phyloP scores from a whole-genome alignment of 208 protist species.

The Zelonia costaricensis region DNA sequence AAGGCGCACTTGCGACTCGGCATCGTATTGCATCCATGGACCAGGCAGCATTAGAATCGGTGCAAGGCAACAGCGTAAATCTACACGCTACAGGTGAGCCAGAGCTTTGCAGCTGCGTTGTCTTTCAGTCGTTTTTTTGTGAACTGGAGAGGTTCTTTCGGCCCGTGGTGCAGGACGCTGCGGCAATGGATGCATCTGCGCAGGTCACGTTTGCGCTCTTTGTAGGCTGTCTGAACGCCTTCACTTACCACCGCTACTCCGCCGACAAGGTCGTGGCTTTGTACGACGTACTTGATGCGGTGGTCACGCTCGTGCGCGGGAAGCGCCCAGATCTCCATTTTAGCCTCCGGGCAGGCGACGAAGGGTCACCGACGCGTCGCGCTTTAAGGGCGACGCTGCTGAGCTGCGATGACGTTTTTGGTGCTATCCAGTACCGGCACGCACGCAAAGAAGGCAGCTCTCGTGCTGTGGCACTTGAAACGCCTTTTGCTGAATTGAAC shows the following conservation, averaged over 20 bases:
- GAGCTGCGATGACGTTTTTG: conserved; percentile 14
- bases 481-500: conserved; percentile 6
- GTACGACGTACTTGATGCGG: conserved; percentile 14
- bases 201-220: conserved; percentile 7
- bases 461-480: background rate
- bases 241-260: conserved; percentile 23
- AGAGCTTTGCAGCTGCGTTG: conserved; percentile 26
- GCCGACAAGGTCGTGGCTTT: background rate
- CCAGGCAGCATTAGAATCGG: background rate
- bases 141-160: conserved; percentile 4
- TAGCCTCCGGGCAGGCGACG: background rate
- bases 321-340: background rate
- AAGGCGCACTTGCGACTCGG: background rate
- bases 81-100: conserved; percentile 12
- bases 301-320: conserved; percentile 7
- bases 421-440: background rate
- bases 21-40: background rate
- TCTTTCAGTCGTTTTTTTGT: conserved; percentile 20
- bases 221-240: conserved; percentile 16
- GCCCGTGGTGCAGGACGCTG: background rate
- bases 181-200: background rate
- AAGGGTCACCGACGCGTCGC: background rate
- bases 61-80: too few species aligned
- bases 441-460: background rate
- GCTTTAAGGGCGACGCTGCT: conserved; percentile 1